A percentile compares a stretch with the other conserved stretches of the same genome.
These are phyloP conservation scores for Fraxinus albicans DNA, from an alignment of 305 asterid genomes.

Conservation along the genomic window DNA sequence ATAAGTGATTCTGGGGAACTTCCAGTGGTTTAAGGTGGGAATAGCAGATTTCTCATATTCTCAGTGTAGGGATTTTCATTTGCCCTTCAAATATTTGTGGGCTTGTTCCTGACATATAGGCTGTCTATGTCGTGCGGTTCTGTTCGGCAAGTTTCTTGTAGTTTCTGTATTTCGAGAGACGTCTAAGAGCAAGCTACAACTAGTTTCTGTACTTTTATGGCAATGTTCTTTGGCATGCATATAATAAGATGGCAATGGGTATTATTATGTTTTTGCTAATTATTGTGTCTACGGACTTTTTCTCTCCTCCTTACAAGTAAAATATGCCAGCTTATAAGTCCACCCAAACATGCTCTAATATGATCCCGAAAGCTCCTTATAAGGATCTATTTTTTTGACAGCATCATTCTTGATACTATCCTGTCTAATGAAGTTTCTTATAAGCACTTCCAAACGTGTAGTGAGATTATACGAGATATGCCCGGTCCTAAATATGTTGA, in stretches of 20 bases:
- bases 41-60: not conserved
- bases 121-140: conserved; percentile 24
- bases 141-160: conserved; percentile 19
- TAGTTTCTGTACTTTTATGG: conserved; percentile 12
- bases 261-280: not conserved
- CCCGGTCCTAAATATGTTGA: no score
- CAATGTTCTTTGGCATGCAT: not conserved
- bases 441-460: not conserved
- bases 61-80: conserved; percentile 15
- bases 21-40: conserved; percentile 52
- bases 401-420: not conserved
- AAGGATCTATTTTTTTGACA: not conserved
- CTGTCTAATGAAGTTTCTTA: not conserved
- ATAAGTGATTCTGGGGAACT: conserved; percentile 91
- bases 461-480: not conserved
- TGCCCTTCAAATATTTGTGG: conserved; percentile 18
- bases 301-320: not conserved
- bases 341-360: not conserved
- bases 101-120: conserved; percentile 24
- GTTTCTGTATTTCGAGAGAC: conserved; percentile 23
- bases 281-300: not conserved
- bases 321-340: not conserved
- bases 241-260: not conserved
- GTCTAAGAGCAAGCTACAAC: conserved; percentile 6
- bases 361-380: not conserved